A percentile compares a stretch with the other conserved stretches of the same genome.
These are phyloP conservation scores for Mitragyna speciosa DNA, from an alignment of 257 asterid species.

Conservation along the genomic window DNA sequence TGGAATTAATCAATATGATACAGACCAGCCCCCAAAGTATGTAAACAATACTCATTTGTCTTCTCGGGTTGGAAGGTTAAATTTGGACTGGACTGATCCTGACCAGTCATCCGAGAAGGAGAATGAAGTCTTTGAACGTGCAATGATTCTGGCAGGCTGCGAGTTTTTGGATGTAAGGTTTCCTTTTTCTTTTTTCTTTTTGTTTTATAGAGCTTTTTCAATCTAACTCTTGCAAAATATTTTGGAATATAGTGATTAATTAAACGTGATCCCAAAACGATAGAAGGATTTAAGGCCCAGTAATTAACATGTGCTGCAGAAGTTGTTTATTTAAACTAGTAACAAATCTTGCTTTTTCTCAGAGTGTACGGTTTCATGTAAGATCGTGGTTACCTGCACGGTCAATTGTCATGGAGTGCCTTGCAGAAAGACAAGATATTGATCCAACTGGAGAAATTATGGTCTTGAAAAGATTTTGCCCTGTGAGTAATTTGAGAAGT, in stretches of 20 bases:
- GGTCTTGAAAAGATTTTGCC: constrained; percentile 71
- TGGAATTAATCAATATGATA: constrained; percentile 83
- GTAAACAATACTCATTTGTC: constrained; percentile 75
- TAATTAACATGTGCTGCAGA: not conserved
- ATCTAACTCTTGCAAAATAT: too few relatives aligned
- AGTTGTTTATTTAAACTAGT: not conserved
- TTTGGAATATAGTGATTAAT: not conserved
- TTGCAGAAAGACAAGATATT: constrained; percentile 61
- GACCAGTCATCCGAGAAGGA: constrained; percentile 86
- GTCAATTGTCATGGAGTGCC: constrained; percentile 66
- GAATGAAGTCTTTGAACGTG: constrained; percentile 74
- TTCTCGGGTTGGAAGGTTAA: constrained; percentile 79
- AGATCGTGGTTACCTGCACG: constrained; percentile 91
- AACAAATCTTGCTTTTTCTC: constrained; percentile 17
- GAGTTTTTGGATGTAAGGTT: constrained; percentile 79
- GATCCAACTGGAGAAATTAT: constrained; percentile 81
- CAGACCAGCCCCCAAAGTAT: constrained; percentile 83
- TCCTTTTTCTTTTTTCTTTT: constrained; percentile 14
- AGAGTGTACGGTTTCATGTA: constrained; percentile 60
- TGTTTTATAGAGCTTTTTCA: not conserved
- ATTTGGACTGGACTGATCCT: constrained; percentile 83
- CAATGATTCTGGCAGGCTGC: constrained; percentile 75
- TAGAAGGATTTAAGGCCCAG: not conserved
- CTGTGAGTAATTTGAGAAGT: constrained; percentile 48
- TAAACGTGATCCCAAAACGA: not conserved